Percentiles rank a stretch among this genome's conserved stretches.
Evolutionary conservation across 495 filamentous ascomycete genomes (phyloP).

Genomic region (Aspergillus sparsus): DNA sequence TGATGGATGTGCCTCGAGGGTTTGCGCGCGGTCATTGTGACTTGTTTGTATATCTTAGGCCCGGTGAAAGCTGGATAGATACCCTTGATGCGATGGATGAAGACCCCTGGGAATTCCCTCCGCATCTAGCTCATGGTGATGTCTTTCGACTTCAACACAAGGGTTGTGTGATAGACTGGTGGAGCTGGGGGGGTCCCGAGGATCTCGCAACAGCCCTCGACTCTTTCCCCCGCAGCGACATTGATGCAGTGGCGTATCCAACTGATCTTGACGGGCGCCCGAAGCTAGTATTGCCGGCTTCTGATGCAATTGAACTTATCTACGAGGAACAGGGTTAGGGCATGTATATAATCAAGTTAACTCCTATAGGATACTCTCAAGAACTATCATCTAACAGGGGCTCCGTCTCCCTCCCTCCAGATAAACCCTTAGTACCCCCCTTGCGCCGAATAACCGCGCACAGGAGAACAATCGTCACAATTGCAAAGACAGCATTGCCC

Average conservation of each 20-base stretch:
- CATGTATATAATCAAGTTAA: conserved; percentile 2
- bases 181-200: conserved; percentile 5
- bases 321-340: background rate
- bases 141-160: conserved; percentile 5
- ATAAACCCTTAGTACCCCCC: background rate
- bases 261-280: background rate
- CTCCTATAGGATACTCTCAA: background rate
- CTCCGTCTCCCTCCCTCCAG: background rate
- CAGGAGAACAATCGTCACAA: background rate
- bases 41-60: conserved; percentile 5
- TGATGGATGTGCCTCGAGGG: background rate
- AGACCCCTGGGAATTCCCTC: conserved; percentile 3
- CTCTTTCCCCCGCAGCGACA: background rate
- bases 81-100: background rate
- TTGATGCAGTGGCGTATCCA: background rate
- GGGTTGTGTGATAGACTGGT: conserved; percentile 7
- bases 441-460: conserved; percentile 1
- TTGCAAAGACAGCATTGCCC: conserved; percentile 4
- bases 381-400: conserved; percentile 1
- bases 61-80: conserved; percentile 1
- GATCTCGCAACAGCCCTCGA: conserved; percentile 1
- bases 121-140: conserved; percentile 4
- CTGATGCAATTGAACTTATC: background rate
- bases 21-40: background rate
- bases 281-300: conserved; percentile 7